A percentile compares a stretch with the other conserved stretches of the same genome.
These are phyloP conservation scores for Thielaviopsis populi DNA, from an alignment of 2,329 filamentous ascomycete species.

Conservation along the genomic window DNA sequence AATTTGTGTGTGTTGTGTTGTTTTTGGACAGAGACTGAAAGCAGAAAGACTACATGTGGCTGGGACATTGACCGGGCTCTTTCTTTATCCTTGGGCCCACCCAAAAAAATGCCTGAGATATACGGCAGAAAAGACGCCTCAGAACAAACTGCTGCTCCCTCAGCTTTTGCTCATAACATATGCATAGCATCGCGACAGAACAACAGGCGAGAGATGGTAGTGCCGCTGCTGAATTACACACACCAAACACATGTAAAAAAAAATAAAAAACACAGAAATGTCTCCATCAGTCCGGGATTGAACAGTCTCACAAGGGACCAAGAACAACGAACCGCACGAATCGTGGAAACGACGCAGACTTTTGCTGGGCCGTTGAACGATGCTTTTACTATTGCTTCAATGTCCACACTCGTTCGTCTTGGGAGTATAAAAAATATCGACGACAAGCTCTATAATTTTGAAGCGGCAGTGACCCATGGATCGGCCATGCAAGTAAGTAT, in stretches of 20 bases:
- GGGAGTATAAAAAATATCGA: conserved; percentile 3
- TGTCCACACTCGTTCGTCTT: conserved; percentile 50
- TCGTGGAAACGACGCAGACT: conserved; percentile 17
- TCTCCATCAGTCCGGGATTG: conserved; percentile 16
- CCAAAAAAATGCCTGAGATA: no score
- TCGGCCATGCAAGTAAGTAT: no score
- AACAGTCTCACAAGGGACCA: conserved; percentile 3
- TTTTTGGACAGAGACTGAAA: neutral
- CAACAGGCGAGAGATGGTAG: no score
- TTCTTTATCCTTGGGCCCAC: no score
- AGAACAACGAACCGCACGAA: conserved; percentile 15
- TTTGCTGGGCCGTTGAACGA: conserved; percentile 16
- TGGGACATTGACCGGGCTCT: neutral
- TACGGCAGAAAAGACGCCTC: no score
- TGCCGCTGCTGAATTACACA: neutral
- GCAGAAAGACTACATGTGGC: neutral
- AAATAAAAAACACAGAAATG: conserved; percentile 9
- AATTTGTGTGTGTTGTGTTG: no score
- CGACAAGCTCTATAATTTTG: conserved; percentile 18
- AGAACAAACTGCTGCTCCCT: no score
- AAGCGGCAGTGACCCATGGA: conserved; percentile 13
- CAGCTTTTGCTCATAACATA: no score
- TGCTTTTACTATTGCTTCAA: conserved; percentile 45
- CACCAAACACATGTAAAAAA: neutral
- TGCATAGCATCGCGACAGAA: no score